Percentiles rank a stretch among this genome's conserved stretches.
phyloP scores from a whole-genome alignment of 345 rosid species.

The Citrus maxima region DNA sequence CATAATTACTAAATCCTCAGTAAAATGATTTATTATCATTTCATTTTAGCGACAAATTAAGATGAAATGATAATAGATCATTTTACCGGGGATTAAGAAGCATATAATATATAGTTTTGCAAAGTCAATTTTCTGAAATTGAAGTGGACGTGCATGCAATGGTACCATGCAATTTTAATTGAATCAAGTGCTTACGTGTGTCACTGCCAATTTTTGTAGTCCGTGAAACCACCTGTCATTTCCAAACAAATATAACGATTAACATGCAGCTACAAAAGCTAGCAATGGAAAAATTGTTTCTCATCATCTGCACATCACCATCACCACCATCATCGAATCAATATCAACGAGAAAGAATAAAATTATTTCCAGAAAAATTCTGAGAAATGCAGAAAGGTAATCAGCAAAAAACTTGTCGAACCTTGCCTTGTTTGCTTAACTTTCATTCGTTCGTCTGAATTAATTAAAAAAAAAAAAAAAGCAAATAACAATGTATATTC shows the following conservation, averaged over 20 bases:
- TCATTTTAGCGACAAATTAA: not conserved
- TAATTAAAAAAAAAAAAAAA: not conserved
- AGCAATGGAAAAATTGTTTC: slow-evolving; percentile 20
- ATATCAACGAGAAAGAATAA: not conserved
- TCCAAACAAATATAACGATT: slow-evolving; percentile 29
- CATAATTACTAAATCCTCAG: not conserved
- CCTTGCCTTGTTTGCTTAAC: not conserved
- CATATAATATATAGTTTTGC: not conserved
- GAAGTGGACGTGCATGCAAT: not conserved
- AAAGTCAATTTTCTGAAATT: not conserved
- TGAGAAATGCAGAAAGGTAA: slow-evolving; percentile 54
- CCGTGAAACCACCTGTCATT: slow-evolving; percentile 13
- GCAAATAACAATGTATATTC: no score
- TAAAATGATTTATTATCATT: not conserved
- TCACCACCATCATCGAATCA: not conserved
- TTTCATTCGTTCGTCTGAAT: not conserved
- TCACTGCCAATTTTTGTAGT: not conserved
- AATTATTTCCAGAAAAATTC: slow-evolving; percentile 13
- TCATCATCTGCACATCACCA: slow-evolving; percentile 8
- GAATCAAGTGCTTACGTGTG: slow-evolving; percentile 1
- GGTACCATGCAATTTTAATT: not conserved
- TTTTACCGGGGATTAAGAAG: not conserved
- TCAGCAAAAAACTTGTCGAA: not conserved
- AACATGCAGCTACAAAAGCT: slow-evolving; percentile 20
- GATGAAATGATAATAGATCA: no score